These are phyloP conservation scores for Colletotrichum trifolii DNA, from an alignment of 2,329 filamentous ascomycete species.

Conservation along the genomic window DNA sequence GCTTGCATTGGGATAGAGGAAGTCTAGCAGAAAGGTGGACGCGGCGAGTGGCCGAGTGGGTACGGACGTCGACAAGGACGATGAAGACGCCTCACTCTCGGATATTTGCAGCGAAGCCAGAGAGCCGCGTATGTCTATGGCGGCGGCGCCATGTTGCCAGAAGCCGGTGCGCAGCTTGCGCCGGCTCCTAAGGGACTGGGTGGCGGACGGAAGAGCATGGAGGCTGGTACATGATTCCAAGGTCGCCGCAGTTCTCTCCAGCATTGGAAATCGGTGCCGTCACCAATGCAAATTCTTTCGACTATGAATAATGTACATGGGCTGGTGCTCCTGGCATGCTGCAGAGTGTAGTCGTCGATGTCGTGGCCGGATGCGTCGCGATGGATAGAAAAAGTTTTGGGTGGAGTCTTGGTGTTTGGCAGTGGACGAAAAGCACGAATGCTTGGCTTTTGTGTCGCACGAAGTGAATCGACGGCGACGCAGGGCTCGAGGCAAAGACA, in stretches of 20 bases:
- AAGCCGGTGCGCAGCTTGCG: slow-evolving; percentile 61
- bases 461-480: no score
- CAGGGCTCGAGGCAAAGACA: no score
- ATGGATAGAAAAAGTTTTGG: slow-evolving; percentile 19
- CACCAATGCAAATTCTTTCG: slow-evolving; percentile 22
- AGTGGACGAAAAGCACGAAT: slow-evolving; percentile 13
- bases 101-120: slow-evolving; percentile 44
- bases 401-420: slow-evolving; percentile 25
- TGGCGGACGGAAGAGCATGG: slow-evolving; percentile 57
- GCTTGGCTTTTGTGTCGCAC: not conserved
- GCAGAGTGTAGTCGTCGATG: slow-evolving; percentile 3
- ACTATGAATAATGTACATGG: slow-evolving; percentile 19
- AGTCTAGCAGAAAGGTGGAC: slow-evolving; percentile 65
- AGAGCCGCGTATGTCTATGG: slow-evolving; percentile 57
- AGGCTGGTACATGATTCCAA: slow-evolving; percentile 67
- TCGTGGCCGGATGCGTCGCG: slow-evolving; percentile 20
- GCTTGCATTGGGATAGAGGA: slow-evolving; percentile 63
- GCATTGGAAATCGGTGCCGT: slow-evolving; percentile 53
- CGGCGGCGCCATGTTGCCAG: slow-evolving; percentile 65
- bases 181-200: slow-evolving; percentile 50
- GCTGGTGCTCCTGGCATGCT: slow-evolving; percentile 21
- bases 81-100: slow-evolving; percentile 38
- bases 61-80: slow-evolving; percentile 39
- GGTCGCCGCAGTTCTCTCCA: slow-evolving; percentile 67
- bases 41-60: slow-evolving; percentile 50